phyloP scores from a whole-genome alignment of 1,284 basidiomycete genomes.

The Microbotryum violaceum region DNA sequence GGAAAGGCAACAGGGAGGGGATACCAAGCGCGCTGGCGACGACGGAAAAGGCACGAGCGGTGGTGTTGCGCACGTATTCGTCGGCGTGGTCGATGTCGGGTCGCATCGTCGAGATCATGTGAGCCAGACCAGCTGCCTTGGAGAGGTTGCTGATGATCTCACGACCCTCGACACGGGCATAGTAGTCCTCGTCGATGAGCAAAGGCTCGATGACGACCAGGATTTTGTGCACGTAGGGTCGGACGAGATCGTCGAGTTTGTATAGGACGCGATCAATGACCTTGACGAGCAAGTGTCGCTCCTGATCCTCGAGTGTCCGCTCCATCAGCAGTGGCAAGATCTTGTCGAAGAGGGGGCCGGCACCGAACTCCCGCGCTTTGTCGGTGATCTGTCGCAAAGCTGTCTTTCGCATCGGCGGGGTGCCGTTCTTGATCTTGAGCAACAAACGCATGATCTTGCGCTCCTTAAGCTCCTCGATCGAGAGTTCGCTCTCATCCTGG shows the following conservation, averaged over 20 bases:
- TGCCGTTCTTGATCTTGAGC: slow-evolving; percentile 99
- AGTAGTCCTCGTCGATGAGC: slow-evolving; percentile 98
- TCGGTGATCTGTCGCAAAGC: slow-evolving; percentile 98
- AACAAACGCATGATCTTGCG: slow-evolving; percentile 99
- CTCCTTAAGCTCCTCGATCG: slow-evolving; percentile 98
- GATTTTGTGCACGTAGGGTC: slow-evolving; percentile 99
- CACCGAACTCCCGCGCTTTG: slow-evolving; percentile 96
- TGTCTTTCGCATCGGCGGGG: slow-evolving; percentile 94
- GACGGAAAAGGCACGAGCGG: slow-evolving; percentile 96
- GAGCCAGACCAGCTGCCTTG: slow-evolving; percentile 95
- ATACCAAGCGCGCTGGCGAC: slow-evolving; percentile 98
- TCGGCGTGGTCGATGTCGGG: slow-evolving; percentile 99
- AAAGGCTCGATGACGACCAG: slow-evolving; percentile 98
- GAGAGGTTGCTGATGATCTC: slow-evolving; percentile 99
- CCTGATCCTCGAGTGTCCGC: slow-evolving; percentile 95
- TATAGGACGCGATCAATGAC: slow-evolving; percentile 98
- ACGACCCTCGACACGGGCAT: slow-evolving; percentile 96
- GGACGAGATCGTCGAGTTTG: slow-evolving; percentile 97
- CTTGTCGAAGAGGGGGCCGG: slow-evolving; percentile 98
- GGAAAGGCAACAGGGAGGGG: slow-evolving; percentile 91
- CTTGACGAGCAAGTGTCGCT: slow-evolving; percentile 96
- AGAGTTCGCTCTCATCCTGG: slow-evolving; percentile 71
- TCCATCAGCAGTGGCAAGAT: slow-evolving; percentile 98
- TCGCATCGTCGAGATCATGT: slow-evolving; percentile 99
- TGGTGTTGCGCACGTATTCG: slow-evolving; percentile 98